These are phyloP conservation scores for Pterocarpus santalinus DNA, from an alignment of 306 rosid genomes.

Conservation along the genomic window DNA sequence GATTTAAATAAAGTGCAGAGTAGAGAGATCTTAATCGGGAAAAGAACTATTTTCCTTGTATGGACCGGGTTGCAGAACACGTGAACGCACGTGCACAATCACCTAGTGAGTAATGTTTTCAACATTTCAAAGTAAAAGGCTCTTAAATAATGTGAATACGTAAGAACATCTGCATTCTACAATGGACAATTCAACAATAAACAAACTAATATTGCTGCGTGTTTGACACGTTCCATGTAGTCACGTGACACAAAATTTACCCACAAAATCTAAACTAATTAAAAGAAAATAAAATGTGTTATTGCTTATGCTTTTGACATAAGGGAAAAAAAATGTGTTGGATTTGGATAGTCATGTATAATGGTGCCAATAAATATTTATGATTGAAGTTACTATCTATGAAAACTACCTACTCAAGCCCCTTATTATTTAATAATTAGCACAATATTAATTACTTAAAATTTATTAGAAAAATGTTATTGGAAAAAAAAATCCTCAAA, in stretches of 20 bases:
- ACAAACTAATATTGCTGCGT: neutral
- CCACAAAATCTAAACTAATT: neutral
- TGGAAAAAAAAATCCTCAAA: too few species aligned
- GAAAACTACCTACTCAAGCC: too few species aligned
- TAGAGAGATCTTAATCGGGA: slow-evolving; percentile 35
- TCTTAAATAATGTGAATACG: slow-evolving; percentile 31
- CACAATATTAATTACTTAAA: too few species aligned
- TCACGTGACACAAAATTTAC: slow-evolving; percentile 53
- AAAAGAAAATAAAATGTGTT: neutral
- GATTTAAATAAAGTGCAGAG: slow-evolving; percentile 14
- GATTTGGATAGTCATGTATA: too few species aligned
- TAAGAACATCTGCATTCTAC: slow-evolving; percentile 4
- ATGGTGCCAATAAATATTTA: too few species aligned
- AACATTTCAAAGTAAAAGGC: slow-evolving; percentile 7
- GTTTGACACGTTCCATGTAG: slow-evolving; percentile 43
- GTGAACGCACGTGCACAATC: slow-evolving; percentile 63
- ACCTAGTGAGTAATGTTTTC: neutral
- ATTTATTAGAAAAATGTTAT: too few species aligned
- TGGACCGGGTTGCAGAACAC: slow-evolving; percentile 53
- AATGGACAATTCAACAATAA: neutral
- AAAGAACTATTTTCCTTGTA: slow-evolving; percentile 39
- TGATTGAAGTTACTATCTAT: too few species aligned
- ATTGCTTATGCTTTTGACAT: too few species aligned
- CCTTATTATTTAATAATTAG: too few species aligned
- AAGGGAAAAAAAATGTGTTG: too few species aligned